Conservation (phyloP, 2,329 filamentous ascomycete species). For the Atkinsonella hypoxylon region DNA sequence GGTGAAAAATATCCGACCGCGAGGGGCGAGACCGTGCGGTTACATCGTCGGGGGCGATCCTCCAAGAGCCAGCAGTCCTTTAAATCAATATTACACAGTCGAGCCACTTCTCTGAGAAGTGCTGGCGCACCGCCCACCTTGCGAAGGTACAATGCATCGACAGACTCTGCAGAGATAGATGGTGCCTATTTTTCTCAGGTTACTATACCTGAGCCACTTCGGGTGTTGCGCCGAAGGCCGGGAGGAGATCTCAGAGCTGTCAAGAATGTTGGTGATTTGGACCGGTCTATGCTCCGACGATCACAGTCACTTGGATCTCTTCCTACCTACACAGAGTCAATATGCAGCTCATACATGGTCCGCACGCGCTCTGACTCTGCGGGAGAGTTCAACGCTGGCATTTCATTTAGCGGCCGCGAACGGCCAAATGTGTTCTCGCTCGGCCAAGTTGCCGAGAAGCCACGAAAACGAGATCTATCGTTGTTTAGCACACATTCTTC, state of each 20-base stretch:
- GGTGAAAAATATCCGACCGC: conserved; percentile 17
- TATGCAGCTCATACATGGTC: conserved; percentile 44
- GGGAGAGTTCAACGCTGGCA: conserved; percentile 12
- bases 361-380: conserved; percentile 23
- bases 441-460: conserved; percentile 42
- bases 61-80: conserved; percentile 36
- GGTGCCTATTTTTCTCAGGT: conserved; percentile 27
- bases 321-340: conserved; percentile 47
- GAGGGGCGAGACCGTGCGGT: conserved; percentile 18
- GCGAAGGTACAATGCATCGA: conserved; percentile 50
- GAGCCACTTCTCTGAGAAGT: conserved; percentile 50
- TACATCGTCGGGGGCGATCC: conserved; percentile 34
- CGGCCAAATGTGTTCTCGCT: conserved; percentile 41
- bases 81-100: conserved; percentile 39
- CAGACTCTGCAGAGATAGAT: conserved; percentile 39
- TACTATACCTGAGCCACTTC: conserved; percentile 38
- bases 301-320: conserved; percentile 48
- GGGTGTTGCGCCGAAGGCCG: conserved; percentile 57
- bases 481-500: conserved; percentile 51
- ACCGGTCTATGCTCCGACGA: conserved; percentile 34
- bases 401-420: conserved; percentile 13
- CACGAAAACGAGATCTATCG: conserved; percentile 35
- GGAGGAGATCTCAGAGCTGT: conserved; percentile 64
- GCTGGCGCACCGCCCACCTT: conserved; percentile 37
- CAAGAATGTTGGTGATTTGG: conserved; percentile 51